Conservation (phyloP, 805 yeast genomes). For the Alloascoidea africana region DNA sequence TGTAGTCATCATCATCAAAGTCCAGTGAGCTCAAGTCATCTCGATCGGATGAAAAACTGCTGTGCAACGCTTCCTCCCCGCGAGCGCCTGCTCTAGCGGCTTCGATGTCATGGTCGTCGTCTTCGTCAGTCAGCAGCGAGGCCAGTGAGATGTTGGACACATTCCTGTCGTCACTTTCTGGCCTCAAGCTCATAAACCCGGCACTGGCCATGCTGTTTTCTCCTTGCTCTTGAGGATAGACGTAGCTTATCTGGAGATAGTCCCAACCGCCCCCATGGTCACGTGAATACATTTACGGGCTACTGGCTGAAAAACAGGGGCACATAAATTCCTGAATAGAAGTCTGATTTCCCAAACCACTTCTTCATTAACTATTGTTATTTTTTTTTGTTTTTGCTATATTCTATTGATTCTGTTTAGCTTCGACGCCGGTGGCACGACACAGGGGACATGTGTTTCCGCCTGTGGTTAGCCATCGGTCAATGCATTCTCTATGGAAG, state of each 20-base stretch:
- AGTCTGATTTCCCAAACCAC: no score
- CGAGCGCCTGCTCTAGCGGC: neutral
- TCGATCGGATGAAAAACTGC: neutral
- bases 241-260: no score
- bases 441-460: constrained; percentile 46
- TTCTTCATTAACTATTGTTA: no score
- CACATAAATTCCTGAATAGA: no score
- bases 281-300: no score
- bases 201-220: constrained; percentile 1
- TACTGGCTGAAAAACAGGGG: no score
- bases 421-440: constrained; percentile 26
- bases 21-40: constrained; percentile 1
- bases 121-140: neutral
- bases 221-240: no score
- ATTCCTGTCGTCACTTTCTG: neutral
- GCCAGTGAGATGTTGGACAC: neutral
- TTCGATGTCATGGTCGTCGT: no score
- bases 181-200: neutral
- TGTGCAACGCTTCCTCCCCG: no score
- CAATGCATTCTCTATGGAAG: constrained; percentile 42
- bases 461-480: constrained; percentile 37
- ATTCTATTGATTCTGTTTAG: no score
- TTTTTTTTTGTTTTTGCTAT: no score
- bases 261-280: no score
- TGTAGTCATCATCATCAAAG: neutral